These are phyloP conservation scores for Saccharomycopsis fibuligera DNA, from an alignment of 805 yeast species.

Conservation along the genomic window DNA sequence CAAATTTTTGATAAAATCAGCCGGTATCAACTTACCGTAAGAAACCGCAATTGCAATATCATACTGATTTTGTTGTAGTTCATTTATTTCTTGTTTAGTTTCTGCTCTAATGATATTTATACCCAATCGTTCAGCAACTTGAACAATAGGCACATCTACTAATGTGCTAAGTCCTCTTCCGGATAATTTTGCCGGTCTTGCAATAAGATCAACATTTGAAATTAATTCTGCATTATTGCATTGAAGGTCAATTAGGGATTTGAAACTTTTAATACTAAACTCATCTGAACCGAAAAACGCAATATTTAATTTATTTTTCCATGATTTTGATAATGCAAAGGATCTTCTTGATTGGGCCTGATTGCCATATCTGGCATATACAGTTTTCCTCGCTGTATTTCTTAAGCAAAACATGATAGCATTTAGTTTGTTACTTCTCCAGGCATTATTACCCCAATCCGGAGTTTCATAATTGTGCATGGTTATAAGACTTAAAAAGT, in stretches of 20 bases:
- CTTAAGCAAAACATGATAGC: too few species aligned
- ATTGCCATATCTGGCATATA: too few species aligned
- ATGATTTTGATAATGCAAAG: too few species aligned
- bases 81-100: conserved; percentile 33
- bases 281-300: conserved; percentile 78
- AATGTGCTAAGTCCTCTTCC: conserved; percentile 49
- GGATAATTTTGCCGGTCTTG: conserved; percentile 54
- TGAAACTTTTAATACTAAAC: conserved; percentile 55
- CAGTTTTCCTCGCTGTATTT: too few species aligned
- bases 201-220: conserved; percentile 48
- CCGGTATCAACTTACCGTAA: conserved; percentile 78
- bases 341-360: too few species aligned
- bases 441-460: too few species aligned
- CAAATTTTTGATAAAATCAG: conserved; percentile 40
- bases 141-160: conserved; percentile 49
- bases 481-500: too few species aligned
- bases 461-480: too few species aligned
- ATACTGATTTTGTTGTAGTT: conserved; percentile 30
- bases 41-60: conserved; percentile 87
- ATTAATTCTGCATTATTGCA: conserved; percentile 23
- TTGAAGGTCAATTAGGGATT: conserved; percentile 29
- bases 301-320: conserved; percentile 28
- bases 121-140: conserved; percentile 28
- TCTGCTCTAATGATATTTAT: conserved; percentile 46
- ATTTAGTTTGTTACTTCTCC: too few species aligned